Conservation (phyloP, 768 basidiomycete genomes). For the Glaciozyma martinii region DNA sequence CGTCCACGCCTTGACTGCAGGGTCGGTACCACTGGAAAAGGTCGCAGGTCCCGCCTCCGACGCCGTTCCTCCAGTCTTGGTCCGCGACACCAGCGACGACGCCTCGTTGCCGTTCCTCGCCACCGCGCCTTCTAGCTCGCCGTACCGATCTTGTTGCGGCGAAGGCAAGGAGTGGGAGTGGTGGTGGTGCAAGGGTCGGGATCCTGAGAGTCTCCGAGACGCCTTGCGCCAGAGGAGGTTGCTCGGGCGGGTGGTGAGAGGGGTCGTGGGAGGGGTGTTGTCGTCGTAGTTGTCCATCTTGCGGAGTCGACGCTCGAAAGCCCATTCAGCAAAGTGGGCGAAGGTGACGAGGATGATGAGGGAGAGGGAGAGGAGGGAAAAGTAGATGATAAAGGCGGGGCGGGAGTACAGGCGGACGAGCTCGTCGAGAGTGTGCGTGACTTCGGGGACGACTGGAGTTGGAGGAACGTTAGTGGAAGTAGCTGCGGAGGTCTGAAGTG, state of each 20-base stretch:
- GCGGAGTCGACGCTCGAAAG: conserved; percentile 9
- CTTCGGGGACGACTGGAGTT: conserved; percentile 63
- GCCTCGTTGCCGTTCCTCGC: too few relatives aligned
- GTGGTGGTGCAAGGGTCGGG: neutral
- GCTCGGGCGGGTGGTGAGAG: neutral
- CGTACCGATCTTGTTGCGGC: neutral
- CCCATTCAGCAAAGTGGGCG: conserved; percentile 43
- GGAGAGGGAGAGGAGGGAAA: conserved; percentile 57
- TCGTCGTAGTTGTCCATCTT: neutral
- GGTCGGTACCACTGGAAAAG: neutral
- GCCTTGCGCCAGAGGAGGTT: neutral
- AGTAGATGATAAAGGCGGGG: conserved; percentile 70
- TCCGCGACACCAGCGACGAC: neutral
- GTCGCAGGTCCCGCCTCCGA: neutral
- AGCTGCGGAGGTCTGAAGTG: too few relatives aligned
- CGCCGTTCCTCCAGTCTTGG: neutral
- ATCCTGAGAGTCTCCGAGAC: neutral
- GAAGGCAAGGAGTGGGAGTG: neutral
- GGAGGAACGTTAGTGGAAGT: too few relatives aligned
- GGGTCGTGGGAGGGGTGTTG: neutral
- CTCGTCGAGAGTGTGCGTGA: conserved; percentile 75
- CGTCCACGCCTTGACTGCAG: neutral
- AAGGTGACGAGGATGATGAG: conserved; percentile 54
- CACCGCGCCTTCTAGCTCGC: neutral
- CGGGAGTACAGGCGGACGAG: conserved; percentile 66